Conservation (phyloP, 116 monocot species). For the Trichopus zeylanicus region DNA sequence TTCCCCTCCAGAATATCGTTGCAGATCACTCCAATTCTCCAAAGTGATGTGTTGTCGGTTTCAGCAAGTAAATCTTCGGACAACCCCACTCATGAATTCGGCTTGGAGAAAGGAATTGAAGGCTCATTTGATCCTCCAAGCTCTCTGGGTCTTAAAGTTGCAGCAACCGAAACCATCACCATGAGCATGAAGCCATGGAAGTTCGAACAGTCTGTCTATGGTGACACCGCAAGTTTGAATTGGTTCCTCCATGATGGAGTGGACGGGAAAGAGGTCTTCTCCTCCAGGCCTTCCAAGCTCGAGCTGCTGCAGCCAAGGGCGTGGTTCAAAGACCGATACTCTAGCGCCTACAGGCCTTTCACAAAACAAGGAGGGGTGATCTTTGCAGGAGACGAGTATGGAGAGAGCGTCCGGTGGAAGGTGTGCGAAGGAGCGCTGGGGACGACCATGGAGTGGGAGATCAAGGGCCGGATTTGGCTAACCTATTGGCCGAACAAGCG, state of each 20-base stretch:
- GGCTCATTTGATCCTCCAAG: conserved; percentile 55
- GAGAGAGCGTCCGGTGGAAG: conserved; percentile 69
- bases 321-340: conserved; percentile 63
- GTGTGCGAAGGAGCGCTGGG: conserved; percentile 25
- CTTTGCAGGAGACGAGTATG: conserved; percentile 75
- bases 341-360: conserved; percentile 62
- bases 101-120: conserved; percentile 42
- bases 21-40: conserved; percentile 50
- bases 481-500: conserved; percentile 82
- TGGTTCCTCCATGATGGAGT: conserved; percentile 68
- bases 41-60: conserved; percentile 43
- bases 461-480: conserved; percentile 57
- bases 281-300: conserved; percentile 58
- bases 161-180: conserved; percentile 40
- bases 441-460: conserved; percentile 66
- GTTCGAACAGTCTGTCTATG: conserved; percentile 59
- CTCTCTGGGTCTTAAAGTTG: conserved; percentile 30
- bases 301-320: conserved; percentile 35
- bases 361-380: conserved; percentile 71
- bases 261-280: conserved; percentile 58
- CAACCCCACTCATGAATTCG: conserved; percentile 47
- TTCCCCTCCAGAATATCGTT: conserved; percentile 60
- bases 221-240: conserved; percentile 40
- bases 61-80: conserved; percentile 65
- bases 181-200: conserved; percentile 69